These are phyloP conservation scores for Ceriops decandra DNA, from an alignment of 345 rosid genomes.

Conservation along the genomic window DNA sequence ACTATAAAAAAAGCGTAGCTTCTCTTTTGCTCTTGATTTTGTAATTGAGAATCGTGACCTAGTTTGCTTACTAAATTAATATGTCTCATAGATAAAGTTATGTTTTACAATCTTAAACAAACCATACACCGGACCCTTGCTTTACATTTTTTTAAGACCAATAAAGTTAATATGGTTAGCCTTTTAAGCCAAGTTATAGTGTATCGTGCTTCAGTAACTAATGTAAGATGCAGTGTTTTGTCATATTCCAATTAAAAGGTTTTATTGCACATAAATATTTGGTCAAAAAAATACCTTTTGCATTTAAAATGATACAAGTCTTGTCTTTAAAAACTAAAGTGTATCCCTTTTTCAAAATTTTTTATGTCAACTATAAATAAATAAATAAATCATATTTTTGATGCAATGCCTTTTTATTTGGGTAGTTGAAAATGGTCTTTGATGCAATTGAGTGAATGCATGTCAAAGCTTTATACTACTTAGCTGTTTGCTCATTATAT, in stretches of 20 bases:
- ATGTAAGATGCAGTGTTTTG: too few species aligned
- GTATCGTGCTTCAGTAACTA: neutral
- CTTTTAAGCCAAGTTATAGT: neutral
- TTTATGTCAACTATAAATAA: too few species aligned
- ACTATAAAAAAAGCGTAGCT: conserved; percentile 6
- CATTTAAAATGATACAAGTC: too few species aligned
- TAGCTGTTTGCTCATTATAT: too few species aligned
- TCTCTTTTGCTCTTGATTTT: neutral
- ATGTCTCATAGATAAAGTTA: neutral
- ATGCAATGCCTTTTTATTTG: too few species aligned
- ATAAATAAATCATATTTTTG: too few species aligned
- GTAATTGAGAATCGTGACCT: neutral
- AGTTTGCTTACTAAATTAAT: neutral
- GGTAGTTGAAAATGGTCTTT: neutral
- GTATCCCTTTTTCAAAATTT: too few species aligned
- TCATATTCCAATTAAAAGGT: neutral
- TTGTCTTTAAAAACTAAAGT: too few species aligned
- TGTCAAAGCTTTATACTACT: too few species aligned
- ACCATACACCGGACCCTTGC: neutral
- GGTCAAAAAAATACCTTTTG: neutral
- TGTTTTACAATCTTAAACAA: neutral
- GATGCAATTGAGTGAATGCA: neutral
- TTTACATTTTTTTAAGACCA: neutral
- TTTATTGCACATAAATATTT: neutral
- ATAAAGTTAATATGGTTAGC: too few species aligned